These are phyloP conservation scores for Pichia sp. DNA, from an alignment of 1,139 yeast species.

Conservation along the genomic window DNA sequence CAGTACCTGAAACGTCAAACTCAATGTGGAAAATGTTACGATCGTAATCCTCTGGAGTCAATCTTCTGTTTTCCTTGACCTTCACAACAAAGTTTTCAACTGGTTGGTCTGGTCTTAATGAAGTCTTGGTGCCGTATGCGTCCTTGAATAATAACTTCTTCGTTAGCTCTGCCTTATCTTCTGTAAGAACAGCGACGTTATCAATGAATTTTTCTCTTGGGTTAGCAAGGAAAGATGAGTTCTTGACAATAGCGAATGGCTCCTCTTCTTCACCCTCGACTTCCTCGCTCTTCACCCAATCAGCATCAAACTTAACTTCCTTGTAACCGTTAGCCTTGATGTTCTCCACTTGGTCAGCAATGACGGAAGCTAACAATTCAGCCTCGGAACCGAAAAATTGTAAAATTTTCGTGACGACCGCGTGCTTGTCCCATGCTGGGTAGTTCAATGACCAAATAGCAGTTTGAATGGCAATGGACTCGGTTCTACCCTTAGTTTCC, in stretches of 20 bases:
- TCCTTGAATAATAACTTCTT: conserved; percentile 75
- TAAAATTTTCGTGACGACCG: conserved; percentile 70
- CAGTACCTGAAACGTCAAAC: conserved; percentile 87
- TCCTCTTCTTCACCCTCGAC: conserved; percentile 22
- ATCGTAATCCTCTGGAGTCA: conserved; percentile 86
- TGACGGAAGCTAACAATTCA: conserved; percentile 76
- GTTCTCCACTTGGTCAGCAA: conserved; percentile 57
- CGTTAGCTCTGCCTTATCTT: conserved; percentile 49
- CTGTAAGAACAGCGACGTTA: conserved; percentile 28
- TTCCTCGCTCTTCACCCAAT: conserved; percentile 33
- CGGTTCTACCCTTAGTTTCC: conserved; percentile 72
- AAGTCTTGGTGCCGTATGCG: conserved; percentile 51
- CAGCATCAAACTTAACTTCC: conserved; percentile 33
- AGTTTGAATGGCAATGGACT: conserved; percentile 67
- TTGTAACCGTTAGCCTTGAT: conserved; percentile 46
- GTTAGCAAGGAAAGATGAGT: conserved; percentile 55
- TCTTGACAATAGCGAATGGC: conserved; percentile 31
- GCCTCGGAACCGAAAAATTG: conserved; percentile 78
- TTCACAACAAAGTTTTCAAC: conserved; percentile 79
- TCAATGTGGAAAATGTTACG: conserved; percentile 97
- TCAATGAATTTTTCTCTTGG: conserved; percentile 44
- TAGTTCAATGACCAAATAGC: conserved; percentile 72
- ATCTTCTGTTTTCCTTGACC: conserved; percentile 86
- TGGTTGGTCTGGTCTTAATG: conserved; percentile 86
- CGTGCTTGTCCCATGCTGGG: conserved; percentile 53